These are phyloP conservation scores for Phaeosphaeriaceae sp. DNA, from an alignment of 2,329 filamentous ascomycete genomes.

Conservation along the genomic window DNA sequence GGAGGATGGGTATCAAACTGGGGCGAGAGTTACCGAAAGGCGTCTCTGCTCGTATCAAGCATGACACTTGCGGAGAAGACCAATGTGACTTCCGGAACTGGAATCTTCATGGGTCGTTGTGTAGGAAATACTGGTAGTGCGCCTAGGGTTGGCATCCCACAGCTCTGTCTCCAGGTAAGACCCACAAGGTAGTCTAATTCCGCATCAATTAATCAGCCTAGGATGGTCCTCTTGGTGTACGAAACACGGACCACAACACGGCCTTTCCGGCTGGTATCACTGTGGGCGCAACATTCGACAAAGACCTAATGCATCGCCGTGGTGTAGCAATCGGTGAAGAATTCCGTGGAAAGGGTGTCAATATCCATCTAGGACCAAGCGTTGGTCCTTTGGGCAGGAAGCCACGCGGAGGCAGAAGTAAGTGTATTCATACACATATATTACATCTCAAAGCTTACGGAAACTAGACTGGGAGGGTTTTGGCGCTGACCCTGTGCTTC, in stretches of 20 bases:
- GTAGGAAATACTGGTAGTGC: slow-evolving; percentile 79
- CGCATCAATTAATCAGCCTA: slow-evolving; percentile 46
- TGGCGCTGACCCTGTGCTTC: slow-evolving; percentile 71
- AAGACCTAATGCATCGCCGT: slow-evolving; percentile 71
- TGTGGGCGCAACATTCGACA: slow-evolving; percentile 76
- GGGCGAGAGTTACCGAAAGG: slow-evolving; percentile 73
- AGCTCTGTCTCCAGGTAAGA: slow-evolving; percentile 52
- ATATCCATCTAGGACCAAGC: slow-evolving; percentile 72
- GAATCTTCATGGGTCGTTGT: slow-evolving; percentile 73
- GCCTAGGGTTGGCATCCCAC: slow-evolving; percentile 71
- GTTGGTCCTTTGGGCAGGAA: slow-evolving; percentile 74
- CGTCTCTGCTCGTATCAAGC: slow-evolving; percentile 69
- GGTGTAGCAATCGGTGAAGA: slow-evolving; percentile 73
- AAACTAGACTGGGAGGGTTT: slow-evolving; percentile 70
- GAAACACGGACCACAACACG: slow-evolving; percentile 75
- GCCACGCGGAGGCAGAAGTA: slow-evolving; percentile 65
- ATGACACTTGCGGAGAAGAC: slow-evolving; percentile 85
- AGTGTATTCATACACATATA: background rate
- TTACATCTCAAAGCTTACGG: slow-evolving; percentile 4
- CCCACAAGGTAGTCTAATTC: too few species aligned
- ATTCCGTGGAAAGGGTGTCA: slow-evolving; percentile 74
- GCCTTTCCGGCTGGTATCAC: slow-evolving; percentile 83
- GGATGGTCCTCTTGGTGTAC: slow-evolving; percentile 74
- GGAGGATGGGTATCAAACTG: slow-evolving; percentile 75
- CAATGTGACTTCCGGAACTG: slow-evolving; percentile 75